Base-by-base conservation (phyloP, 2,329 filamentous ascomycete genomes). In the Xylariaceae sp. region DNA sequence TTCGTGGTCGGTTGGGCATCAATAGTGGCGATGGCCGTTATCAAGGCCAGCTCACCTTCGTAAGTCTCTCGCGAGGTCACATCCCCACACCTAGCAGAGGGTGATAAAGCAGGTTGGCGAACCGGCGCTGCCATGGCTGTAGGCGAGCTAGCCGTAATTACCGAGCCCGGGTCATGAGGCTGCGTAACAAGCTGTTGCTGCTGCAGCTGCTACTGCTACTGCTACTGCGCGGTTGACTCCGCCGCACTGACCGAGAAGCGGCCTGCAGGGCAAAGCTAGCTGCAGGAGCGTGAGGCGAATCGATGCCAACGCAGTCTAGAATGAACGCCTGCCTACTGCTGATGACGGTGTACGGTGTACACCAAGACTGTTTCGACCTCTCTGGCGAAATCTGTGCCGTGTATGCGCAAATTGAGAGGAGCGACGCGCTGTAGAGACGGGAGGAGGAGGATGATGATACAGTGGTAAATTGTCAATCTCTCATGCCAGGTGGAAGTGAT, bases 151-250 rank as follows among this genome's bases (percentile, higher is more conserved):
- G 53, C 54, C 44, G 58, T 58, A 47, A 52, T 59, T 49, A 53
- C 50, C 57, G 68, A 64, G 49, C 65, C 64, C 58, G 70, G 63
- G 61, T 67, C 65, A 57, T 61, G 64, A 65, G 67, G 67, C 66
- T 68, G 70, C 65, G 61, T 62, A 65, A 68, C 66, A 66, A 69
- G 65, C 54, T 69, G 70, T 61, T 50, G 15, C 23, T 26, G 33
- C 24, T 66, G 64, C 44, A 65, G 55, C n/a, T n/a, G n/a, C n/a
- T n/a, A n/a, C n/a, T n/a, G n/a, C n/a, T n/a, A n/a, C n/a, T n/a
- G n/a, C n/a, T n/a, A n/a, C n/a, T n/a, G n/a, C n/a, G n/a, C n/a
- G n/a, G 43, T 32, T 20, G 53, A 37, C 50, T 59, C 45, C 47
- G 57, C n/a, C 24, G 30, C 15, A 32, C 26, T 45, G 13, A 29